Conservation (phyloP, 331 rosid genomes). For the Pyrus hybrid region DNA sequence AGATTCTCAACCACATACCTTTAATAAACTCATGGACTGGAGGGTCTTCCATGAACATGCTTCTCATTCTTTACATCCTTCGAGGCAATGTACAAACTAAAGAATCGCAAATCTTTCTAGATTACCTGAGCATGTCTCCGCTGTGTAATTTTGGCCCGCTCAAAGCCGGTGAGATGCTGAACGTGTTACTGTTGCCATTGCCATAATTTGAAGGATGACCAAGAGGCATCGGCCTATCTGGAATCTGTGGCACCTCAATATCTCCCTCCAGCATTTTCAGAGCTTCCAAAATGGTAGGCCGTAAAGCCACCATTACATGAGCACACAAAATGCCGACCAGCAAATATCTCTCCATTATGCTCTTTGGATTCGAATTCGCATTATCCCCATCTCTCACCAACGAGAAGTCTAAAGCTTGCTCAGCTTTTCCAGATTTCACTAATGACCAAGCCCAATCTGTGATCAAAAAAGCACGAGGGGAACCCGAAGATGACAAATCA, state of each 20-base stretch:
- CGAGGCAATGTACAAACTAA: conserved; percentile 6
- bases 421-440: conserved; percentile 57
- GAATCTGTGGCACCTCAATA: conserved; percentile 70
- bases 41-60: conserved; percentile 12
- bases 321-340: conserved; percentile 86
- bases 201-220: conserved; percentile 55
- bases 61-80: conserved; percentile 4
- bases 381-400: conserved; percentile 39
- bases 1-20: conserved; percentile 2
- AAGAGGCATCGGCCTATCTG: conserved; percentile 92
- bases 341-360: conserved; percentile 37
- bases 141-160: conserved; percentile 54
- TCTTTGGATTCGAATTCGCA: conserved; percentile 61
- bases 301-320: conserved; percentile 90
- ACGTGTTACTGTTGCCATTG: conserved; percentile 32
- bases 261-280: conserved; percentile 97
- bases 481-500: conserved; percentile 44
- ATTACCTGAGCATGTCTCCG: conserved; percentile 89
- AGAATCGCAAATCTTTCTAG: conserved; percentile 14
- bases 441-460: conserved; percentile 97
- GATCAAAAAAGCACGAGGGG: conserved; percentile 58
- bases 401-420: conserved; percentile 51
- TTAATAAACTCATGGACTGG: conserved; percentile 4
- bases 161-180: conserved; percentile 71
- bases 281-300: conserved; percentile 84